Evolutionary conservation across 345 rosid genomes (phyloP).

Genomic region (Toxicodendron radicans): DNA sequence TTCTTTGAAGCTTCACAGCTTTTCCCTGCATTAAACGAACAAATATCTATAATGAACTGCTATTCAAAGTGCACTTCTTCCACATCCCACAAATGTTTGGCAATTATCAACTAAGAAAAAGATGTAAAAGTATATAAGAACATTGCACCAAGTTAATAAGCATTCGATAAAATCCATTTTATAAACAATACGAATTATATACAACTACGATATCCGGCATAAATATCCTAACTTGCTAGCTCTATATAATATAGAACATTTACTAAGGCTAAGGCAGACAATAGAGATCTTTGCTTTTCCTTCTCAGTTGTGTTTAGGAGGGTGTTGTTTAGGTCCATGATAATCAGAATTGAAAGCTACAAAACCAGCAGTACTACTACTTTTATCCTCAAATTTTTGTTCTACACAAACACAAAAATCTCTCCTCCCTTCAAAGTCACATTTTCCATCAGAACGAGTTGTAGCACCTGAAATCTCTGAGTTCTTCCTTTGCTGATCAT

Average conservation of each 20-base stretch:
- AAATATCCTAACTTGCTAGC: conserved; percentile 2
- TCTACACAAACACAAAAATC: conserved; percentile 15
- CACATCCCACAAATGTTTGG: not conserved
- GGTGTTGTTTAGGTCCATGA: conserved; percentile 39
- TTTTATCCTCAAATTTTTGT: conserved; percentile 18
- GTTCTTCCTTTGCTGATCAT: not conserved
- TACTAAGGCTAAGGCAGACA: conserved; percentile 1
- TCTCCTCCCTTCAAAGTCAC: conserved; percentile 29
- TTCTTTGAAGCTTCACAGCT: conserved; percentile 11
- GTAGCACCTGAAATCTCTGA: conserved; percentile 47
- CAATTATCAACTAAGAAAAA: not conserved
- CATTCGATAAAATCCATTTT: not conserved
- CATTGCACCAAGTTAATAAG: not conserved
- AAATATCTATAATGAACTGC: not conserved
- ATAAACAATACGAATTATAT: conserved; percentile 4
- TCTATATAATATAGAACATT: not conserved
- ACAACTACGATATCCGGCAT: not conserved
- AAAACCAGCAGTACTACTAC: conserved; percentile 24
- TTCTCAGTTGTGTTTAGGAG: conserved; percentile 46
- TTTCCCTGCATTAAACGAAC: conserved; percentile 15
- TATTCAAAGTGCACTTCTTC: not conserved
- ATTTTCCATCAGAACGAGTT: conserved; percentile 33
- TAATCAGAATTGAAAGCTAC: conserved; percentile 45
- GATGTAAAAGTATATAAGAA: no score
- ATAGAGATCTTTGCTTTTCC: conserved; percentile 3